Evolutionary conservation across 345 rosid genomes (phyloP).

Genomic region (Eucalyptus regnans): DNA sequence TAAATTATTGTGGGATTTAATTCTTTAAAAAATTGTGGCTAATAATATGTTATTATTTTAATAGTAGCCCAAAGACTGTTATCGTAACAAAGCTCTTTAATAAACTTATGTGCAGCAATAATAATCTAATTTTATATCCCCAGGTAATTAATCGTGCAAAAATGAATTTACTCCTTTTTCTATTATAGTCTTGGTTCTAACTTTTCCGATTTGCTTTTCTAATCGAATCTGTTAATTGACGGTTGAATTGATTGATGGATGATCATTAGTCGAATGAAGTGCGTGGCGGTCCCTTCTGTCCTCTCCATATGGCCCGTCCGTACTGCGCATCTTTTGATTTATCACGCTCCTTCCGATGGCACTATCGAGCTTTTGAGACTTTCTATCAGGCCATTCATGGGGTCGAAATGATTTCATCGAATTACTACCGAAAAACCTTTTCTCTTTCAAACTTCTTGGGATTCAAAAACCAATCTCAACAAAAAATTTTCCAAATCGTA

Average conservation of each 20-base stretch:
- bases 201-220: not conserved
- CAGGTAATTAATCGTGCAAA: too few species aligned
- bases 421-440: not conserved
- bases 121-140: too few species aligned
- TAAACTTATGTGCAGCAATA: too few species aligned
- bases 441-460: not conserved
- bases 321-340: not conserved
- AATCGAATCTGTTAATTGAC: not conserved
- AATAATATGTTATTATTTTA: too few species aligned
- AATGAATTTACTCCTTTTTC: not conserved
- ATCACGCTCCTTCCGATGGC: not conserved
- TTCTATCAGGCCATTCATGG: not conserved
- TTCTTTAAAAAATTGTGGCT: accelerated
- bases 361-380: not conserved
- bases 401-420: not conserved
- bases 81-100: too few species aligned
- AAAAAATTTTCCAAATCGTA: too few species aligned
- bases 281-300: not conserved
- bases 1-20: too few species aligned
- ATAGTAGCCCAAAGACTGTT: too few species aligned
- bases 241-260: not conserved
- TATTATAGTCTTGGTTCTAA: not conserved
- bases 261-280: not conserved
- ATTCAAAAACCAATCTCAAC: not conserved
- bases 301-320: too few species aligned